Evolutionary conservation across 192 early-diverging fungal species (phyloP).

Genomic region (Thamnidium elegans): DNA sequence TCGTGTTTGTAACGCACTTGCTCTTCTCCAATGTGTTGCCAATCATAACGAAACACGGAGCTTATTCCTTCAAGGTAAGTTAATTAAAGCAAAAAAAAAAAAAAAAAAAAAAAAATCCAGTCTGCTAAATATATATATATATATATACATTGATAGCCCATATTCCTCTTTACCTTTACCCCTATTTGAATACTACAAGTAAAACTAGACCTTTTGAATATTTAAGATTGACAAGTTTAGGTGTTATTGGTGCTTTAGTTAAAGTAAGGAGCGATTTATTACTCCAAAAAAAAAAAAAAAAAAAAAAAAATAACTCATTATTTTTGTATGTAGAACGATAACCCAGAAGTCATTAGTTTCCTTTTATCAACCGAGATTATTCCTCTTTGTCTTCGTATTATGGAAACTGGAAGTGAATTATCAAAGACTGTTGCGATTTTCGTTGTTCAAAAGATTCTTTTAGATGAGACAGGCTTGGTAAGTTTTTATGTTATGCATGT

Average conservation of each 20-base stretch:
- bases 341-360: slow-evolving; percentile 93
- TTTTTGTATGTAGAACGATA: slow-evolving; percentile 67
- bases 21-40: slow-evolving; percentile 93
- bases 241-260: slow-evolving; percentile 95
- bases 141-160: slow-evolving; percentile 63
- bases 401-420: slow-evolving; percentile 96
- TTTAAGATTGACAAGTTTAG: slow-evolving; percentile 87
- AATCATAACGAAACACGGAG: slow-evolving; percentile 88
- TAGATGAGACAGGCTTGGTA: slow-evolving; percentile 88
- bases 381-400: slow-evolving; percentile 96
- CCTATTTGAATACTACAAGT: slow-evolving; percentile 94
- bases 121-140: slow-evolving; percentile 7
- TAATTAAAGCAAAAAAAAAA: not conserved
- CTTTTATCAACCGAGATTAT: slow-evolving; percentile 96
- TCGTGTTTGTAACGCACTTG: slow-evolving; percentile 94
- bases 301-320: not conserved
- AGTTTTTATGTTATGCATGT: slow-evolving; percentile 32
- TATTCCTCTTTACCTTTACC: slow-evolving; percentile 96
- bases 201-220: slow-evolving; percentile 97
- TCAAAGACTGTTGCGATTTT: slow-evolving; percentile 99
- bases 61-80: slow-evolving; percentile 73
- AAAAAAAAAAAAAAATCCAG: not conserved
- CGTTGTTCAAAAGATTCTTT: slow-evolving; percentile 95
- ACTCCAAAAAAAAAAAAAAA: not conserved
- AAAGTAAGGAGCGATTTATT: slow-evolving; percentile 55